A percentile compares a stretch with the other conserved stretches of the same genome.
Evolutionary conservation across 2,329 filamentous ascomycete species (phyloP).

Genomic region (Rhynchosporium agropyri): DNA sequence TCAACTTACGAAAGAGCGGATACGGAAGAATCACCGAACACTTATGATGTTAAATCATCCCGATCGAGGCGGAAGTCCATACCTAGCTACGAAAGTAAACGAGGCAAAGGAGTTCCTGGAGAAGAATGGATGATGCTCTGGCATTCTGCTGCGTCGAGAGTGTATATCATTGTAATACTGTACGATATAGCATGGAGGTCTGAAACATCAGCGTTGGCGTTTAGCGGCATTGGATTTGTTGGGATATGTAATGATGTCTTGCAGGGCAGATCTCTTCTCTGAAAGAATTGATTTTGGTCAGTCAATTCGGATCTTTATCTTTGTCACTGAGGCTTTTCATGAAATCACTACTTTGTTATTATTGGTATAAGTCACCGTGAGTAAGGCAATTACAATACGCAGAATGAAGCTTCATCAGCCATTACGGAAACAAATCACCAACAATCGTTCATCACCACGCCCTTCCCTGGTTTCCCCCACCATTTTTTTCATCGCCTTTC

Average conservation of each 20-base stretch:
- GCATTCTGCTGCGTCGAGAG: background rate
- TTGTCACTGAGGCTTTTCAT: background rate
- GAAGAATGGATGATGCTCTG: constrained; percentile 54
- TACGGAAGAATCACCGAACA: constrained; percentile 92
- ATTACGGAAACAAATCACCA: background rate
- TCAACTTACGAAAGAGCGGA: constrained; percentile 84
- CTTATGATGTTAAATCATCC: constrained; percentile 98
- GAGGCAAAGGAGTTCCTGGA: constrained; percentile 97
- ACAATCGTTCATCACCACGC: background rate
- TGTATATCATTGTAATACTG: constrained; percentile 26
- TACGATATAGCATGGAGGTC: constrained; percentile 16
- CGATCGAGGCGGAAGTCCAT: constrained; percentile 94
- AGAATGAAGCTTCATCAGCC: background rate
- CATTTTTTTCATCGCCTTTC: background rate
- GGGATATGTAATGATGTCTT: constrained; percentile 13
- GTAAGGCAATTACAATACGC: background rate
- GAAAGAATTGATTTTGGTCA: constrained; percentile 22
- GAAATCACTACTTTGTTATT: constrained; percentile 3
- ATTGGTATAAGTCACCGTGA: background rate
- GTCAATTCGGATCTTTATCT: background rate
- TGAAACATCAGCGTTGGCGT: constrained; percentile 38
- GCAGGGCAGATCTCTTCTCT: constrained; percentile 34
- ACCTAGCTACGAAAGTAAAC: constrained; percentile 96
- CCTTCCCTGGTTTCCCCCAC: background rate
- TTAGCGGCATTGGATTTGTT: constrained; percentile 25